A percentile compares a stretch with the other conserved stretches of the same genome.
These are phyloP conservation scores for Aaosphaeria pasadenensis DNA, from an alignment of 2,329 filamentous ascomycete genomes.

Conservation along the genomic window DNA sequence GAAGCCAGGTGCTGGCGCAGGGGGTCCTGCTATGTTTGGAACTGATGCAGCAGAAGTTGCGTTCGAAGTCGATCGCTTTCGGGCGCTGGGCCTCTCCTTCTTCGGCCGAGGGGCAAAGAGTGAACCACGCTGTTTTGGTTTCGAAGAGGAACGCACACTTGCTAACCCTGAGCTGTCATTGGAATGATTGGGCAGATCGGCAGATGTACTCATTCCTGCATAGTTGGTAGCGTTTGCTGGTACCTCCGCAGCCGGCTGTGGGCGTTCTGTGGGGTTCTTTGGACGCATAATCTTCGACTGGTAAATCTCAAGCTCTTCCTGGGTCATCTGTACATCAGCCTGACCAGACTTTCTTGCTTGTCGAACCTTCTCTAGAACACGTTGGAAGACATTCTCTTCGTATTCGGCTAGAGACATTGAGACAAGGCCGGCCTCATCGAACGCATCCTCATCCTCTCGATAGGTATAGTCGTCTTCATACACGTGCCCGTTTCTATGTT, in stretches of 20 bases:
- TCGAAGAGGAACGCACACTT: constrained; percentile 35
- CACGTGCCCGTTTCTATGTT: constrained; percentile 40
- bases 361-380: constrained; percentile 76
- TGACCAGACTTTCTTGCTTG: constrained; percentile 74
- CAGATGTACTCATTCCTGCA: not conserved
- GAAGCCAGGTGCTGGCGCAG: constrained; percentile 41
- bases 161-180: constrained; percentile 10
- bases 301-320: constrained; percentile 76
- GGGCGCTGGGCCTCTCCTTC: constrained; percentile 23
- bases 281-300: constrained; percentile 62
- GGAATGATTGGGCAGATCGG: not conserved
- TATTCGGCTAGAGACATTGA: constrained; percentile 44
- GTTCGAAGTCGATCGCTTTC: constrained; percentile 24
- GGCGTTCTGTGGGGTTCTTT: constrained; percentile 24
- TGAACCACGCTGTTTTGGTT: constrained; percentile 21
- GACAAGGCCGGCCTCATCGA: constrained; percentile 42
- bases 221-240: constrained; percentile 13
- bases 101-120: constrained; percentile 28
- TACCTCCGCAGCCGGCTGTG: constrained; percentile 14
- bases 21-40: constrained; percentile 2
- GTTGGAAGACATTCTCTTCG: constrained; percentile 74
- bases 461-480: constrained; percentile 52
- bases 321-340: constrained; percentile 74
- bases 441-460: constrained; percentile 51
- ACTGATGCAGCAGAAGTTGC: constrained; percentile 1